Base-by-base conservation (phyloP, 768 basidiomycete species). In the Sistotremastrum niveocremeum region DNA sequence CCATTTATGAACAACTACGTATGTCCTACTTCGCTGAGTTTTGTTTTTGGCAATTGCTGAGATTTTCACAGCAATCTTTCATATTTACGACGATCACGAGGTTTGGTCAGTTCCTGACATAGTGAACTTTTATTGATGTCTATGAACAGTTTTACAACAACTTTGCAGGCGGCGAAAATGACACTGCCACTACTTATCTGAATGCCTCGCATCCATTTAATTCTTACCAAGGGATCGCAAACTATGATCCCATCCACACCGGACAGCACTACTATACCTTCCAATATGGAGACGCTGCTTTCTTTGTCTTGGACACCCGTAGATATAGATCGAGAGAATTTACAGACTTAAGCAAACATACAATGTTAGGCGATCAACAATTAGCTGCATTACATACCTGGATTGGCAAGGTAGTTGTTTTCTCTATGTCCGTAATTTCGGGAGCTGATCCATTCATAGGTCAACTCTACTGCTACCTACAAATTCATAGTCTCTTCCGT, bases 271-370 rank as follows among this genome's bases (percentile, higher is more conserved):
- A 79, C 55, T 81, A 69, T 54, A 70, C 73, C 44, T 81, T 81
- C 60, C 65, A 67, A 34, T 72, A 79, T 51, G 81, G 76, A 0
- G 83, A 87, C 53, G 65, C 67, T 6, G 79, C 81, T 0, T 85
- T 81, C 60, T 87, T 85, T 63, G 80, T 85, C n/a, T 63, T 80
- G 64, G 84, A 86, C 61, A 82, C 80, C 1, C 68, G 81, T 11
- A 66, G 71, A 5, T 72, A 81, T 55, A 71, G 81, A 20, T 70
- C 71, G 4, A 56, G 64, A 40, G 58, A 58, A 0, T 59, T 60
- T 1, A 70, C 68, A 28, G 57, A 50, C 35, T 59, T 62, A 6
- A 58, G 57, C 29, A 70, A 65, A 37, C 59, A 56, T 34, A 81
- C 78, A 1, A 84, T 87, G 79, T 71, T 88, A 9, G 84, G 85